Conservation (phyloP, 352 stramenopile species). For the Globisporangium nunn region DNA sequence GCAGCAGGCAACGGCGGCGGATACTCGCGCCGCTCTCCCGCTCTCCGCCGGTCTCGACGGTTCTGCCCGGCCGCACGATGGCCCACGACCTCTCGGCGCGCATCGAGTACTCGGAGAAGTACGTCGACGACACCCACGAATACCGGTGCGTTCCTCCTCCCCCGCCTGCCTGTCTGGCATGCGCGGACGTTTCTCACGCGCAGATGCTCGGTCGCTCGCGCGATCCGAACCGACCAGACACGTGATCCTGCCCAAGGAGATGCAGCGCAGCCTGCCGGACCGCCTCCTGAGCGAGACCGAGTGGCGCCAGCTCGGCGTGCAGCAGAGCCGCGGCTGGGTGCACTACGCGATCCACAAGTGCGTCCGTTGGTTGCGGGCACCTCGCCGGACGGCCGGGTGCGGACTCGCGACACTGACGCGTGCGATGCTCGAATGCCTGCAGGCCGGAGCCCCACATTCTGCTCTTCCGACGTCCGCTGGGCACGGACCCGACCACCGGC, state of each 20-base stretch:
- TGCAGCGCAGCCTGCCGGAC: constrained; percentile 94
- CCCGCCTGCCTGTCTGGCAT: background rate
- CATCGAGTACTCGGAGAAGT: constrained; percentile 96
- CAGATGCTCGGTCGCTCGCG: too few species aligned
- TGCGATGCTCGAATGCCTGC: background rate
- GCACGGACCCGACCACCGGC: constrained; percentile 94
- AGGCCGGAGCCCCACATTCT: constrained; percentile 98
- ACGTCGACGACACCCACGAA: constrained; percentile 91
- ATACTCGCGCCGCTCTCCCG: too few species aligned
- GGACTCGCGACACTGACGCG: background rate
- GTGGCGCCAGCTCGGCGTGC: constrained; percentile 96
- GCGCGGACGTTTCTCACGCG: too few species aligned
- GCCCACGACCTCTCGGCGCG: constrained; percentile 82
- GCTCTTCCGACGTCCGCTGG: constrained; percentile 95
- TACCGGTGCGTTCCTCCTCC: constrained; percentile 63
- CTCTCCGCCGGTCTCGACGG: background rate
- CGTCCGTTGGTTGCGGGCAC: constrained; percentile 11
- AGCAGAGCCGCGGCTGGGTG: constrained; percentile 97
- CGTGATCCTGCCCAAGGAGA: constrained; percentile 97
- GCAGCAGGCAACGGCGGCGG: constrained; percentile 4
- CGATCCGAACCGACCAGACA: constrained; percentile 41
- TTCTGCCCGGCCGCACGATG: constrained; percentile 21
- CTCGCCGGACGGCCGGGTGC: too few species aligned
- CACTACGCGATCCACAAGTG: constrained; percentile 99
- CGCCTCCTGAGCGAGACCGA: constrained; percentile 94